Base-by-base conservation (phyloP, 768 basidiomycete genomes). In the Lactarius quietus region DNA sequence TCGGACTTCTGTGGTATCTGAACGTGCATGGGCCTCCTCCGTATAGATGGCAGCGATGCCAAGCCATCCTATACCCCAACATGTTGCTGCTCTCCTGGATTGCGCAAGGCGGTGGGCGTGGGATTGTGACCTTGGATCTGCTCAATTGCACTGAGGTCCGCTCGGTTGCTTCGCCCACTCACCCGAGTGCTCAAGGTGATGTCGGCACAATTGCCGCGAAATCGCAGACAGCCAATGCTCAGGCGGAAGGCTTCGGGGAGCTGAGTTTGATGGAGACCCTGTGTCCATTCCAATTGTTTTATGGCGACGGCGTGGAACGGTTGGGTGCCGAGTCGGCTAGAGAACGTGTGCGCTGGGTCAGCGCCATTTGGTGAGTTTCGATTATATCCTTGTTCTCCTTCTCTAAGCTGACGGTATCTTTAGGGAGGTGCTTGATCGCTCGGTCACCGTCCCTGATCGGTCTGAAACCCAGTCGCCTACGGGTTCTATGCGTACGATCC, bases 271-370 rank as follows among this genome's bases (percentile, higher is more conserved):
- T 88, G 79, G 89, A 94, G 66, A 82, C 86, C 63, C 73, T 96
- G 5, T 92, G 92, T 63, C 94, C 94, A 0, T 96, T 97, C 76
- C 93, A 95, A 73, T 83, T 97, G 79, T 73, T 94, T 39, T 97
- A 97, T 73, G 82, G 84, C 14, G 95, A 97, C 73, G 94, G 95
- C 1, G 86, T 94, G 1, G 95, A 97, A 73, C 77, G 95, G 9
- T 74, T 97, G 29, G 94, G 88, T 6, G 88, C 92, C n/a, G 94
- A 95, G 73, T 94, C 91, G 68, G 82, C 93, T 8, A 75, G 90
- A 64, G 91, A 95, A 74, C 81, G 94, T 69, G 88, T 93, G 59
- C 86, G 89, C 74, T 97, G 95, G 95, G 93, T 95, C 15, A 91
- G 90, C 71, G 84, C 92, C 6, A 83, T 97, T 61, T 94, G 92